phyloP scores from a whole-genome alignment of 306 rosid species.

The Pachyrhizus erosus region DNA sequence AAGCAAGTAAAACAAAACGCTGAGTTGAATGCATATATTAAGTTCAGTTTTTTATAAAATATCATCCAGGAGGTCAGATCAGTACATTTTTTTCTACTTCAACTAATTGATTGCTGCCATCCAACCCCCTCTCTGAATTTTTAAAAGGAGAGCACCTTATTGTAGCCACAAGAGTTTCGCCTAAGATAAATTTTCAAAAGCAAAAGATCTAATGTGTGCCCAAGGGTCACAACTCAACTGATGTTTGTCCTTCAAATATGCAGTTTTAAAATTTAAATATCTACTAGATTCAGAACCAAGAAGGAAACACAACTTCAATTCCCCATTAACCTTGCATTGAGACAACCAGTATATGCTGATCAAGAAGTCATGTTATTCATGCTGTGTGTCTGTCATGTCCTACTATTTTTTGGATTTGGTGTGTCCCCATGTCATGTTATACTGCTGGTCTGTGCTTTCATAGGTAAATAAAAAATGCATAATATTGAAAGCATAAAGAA shows the following conservation, averaged over 20 bases:
- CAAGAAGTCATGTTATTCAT: not conserved
- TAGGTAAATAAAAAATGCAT: not conserved
- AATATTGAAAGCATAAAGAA: constrained; percentile 38
- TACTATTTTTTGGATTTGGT: no score
- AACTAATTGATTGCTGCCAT: not conserved
- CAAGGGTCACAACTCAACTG: not conserved
- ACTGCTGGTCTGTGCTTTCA: not conserved
- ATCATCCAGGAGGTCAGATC: not conserved
- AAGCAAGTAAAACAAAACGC: not conserved
- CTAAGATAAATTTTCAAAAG: not conserved
- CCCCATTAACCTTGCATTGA: not conserved
- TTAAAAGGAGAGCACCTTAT: not conserved
- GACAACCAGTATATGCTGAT: not conserved
- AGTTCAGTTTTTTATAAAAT: not conserved
- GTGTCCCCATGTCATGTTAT: not conserved
- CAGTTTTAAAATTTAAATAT: not conserved
- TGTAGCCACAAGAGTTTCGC: not conserved
- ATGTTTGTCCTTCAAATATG: not conserved
- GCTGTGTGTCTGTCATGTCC: no score
- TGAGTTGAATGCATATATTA: not conserved
- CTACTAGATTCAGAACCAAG: not conserved
- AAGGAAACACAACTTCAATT: not conserved
- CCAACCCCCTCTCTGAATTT: not conserved
- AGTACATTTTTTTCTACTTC: not conserved
- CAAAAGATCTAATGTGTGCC: not conserved